These are phyloP conservation scores for Cyberlindnera mrakii DNA, from an alignment of 805 yeast genomes.

Conservation along the genomic window DNA sequence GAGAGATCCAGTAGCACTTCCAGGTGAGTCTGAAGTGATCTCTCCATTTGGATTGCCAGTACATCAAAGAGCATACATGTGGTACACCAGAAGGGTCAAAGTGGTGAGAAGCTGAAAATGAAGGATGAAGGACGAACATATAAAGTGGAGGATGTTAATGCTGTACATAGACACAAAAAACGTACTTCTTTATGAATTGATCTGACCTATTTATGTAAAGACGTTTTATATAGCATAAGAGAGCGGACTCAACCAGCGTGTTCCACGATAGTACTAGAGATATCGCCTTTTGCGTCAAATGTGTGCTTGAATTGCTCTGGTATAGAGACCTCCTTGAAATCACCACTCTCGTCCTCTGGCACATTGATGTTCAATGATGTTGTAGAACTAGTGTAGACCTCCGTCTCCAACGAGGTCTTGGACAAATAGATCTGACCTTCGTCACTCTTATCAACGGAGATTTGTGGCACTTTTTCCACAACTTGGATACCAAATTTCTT, in stretches of 20 bases:
- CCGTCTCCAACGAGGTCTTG: constrained; percentile 63
- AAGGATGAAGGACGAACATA: background rate
- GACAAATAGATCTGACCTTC: constrained; percentile 78
- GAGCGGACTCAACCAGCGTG: constrained; percentile 54
- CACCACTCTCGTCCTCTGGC: constrained; percentile 65
- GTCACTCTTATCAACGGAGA: constrained; percentile 84
- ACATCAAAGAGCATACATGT: constrained; percentile 94
- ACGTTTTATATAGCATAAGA: background rate
- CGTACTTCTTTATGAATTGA: background rate
- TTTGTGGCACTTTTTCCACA: constrained; percentile 73
- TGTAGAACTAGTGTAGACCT: constrained; percentile 77
- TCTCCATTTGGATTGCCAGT: constrained; percentile 77
- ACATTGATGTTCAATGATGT: constrained; percentile 82
- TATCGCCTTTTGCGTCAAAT: constrained; percentile 48
- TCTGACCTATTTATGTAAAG: background rate
- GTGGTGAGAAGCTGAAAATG: constrained; percentile 3
- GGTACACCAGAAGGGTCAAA: constrained; percentile 72
- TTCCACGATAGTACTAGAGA: constrained; percentile 70
- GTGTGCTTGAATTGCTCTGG: constrained; percentile 91
- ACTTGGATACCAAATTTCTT: constrained; percentile 80
- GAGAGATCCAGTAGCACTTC: constrained; percentile 95
- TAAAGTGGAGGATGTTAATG: background rate
- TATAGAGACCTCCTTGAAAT: constrained; percentile 72
- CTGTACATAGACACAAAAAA: background rate
- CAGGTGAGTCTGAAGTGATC: constrained; percentile 93